phyloP scores from a whole-genome alignment of 306 rosid genomes.

The Vigna nakashimae region DNA sequence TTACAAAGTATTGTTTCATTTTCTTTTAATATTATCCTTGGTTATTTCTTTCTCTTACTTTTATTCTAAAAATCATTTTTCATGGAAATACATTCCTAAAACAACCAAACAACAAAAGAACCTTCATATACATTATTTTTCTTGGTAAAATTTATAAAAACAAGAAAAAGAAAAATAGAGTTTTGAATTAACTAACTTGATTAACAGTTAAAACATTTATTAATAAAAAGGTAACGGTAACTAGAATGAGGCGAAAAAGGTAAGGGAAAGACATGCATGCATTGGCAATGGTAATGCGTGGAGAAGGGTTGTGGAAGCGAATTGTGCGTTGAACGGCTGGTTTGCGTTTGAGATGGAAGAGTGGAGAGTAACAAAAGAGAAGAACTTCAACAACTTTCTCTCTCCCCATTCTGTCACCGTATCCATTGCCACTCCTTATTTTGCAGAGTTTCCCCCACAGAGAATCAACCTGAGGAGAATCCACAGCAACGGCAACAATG shows the following conservation, averaged over 20 bases:
- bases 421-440: background rate
- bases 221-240: background rate
- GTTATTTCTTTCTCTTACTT: no score
- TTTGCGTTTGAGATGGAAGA: constrained; percentile 43
- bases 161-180: no score
- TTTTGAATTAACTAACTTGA: no score
- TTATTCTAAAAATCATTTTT: no score
- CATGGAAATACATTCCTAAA: background rate
- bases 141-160: no score
- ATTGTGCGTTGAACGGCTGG: constrained; percentile 53
- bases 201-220: background rate
- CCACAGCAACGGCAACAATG: constrained; percentile 45
- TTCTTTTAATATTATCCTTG: no score
- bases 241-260: background rate
- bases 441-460: background rate
- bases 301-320: constrained; percentile 18
- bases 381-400: background rate
- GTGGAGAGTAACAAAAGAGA: background rate
- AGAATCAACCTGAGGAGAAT: background rate
- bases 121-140: no score
- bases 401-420: no score
- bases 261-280: background rate
- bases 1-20: no score
- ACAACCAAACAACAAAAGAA: background rate
- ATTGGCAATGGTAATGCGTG: constrained; percentile 35